These are phyloP conservation scores for Aureobasidium sp. DNA, from an alignment of 2,329 filamentous ascomycete species.

Conservation along the genomic window DNA sequence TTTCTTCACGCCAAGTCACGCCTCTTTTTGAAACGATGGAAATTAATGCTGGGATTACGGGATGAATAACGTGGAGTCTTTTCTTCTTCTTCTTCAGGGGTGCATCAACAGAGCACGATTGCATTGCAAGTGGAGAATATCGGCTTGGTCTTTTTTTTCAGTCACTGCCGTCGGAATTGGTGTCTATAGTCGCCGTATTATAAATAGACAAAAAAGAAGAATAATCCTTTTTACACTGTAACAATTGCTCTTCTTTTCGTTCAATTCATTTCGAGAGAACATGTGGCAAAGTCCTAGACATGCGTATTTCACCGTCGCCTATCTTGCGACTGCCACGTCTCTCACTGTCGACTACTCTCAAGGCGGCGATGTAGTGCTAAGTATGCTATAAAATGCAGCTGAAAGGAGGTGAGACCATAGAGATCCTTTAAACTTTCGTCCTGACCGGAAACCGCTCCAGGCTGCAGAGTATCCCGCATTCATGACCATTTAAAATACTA, in stretches of 20 bases:
- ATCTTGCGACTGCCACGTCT: neutral
- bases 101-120: neutral
- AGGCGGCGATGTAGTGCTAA: neutral
- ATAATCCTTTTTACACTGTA: neutral
- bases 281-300: too few species aligned
- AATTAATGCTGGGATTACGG: neutral
- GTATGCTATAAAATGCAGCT: too few species aligned
- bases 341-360: neutral
- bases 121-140: neutral
- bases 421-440: too few species aligned
- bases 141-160: neutral
- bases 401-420: too few species aligned
- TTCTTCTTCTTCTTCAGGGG: neutral
- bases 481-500: too few species aligned
- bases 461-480: too few species aligned
- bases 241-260: neutral
- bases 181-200: neutral
- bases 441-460: too few species aligned
- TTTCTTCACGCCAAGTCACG: neutral
- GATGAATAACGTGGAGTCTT: neutral
- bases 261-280: too few species aligned
- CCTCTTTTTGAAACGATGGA: neutral
- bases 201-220: neutral
- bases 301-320: too few species aligned
- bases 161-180: neutral